These are phyloP conservation scores for Adenanthera pavonina DNA, from an alignment of 306 rosid species.

Conservation along the genomic window DNA sequence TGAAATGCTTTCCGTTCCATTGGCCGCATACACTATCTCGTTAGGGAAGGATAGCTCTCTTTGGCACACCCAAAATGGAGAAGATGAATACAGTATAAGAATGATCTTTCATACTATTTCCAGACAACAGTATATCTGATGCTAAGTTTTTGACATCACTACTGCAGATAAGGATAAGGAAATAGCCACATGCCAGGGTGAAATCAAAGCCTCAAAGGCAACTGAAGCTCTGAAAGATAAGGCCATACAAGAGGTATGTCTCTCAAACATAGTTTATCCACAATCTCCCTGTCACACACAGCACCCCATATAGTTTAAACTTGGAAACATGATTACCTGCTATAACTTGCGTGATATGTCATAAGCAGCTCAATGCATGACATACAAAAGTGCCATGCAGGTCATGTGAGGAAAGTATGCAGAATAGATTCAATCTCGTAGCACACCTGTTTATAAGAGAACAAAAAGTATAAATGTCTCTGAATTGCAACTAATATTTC, in stretches of 20 bases:
- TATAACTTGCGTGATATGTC: neutral
- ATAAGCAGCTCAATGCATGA: conserved; percentile 9
- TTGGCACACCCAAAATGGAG: neutral
- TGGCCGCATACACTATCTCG: neutral
- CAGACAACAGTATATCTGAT: conserved; percentile 17
- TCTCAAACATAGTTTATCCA: neutral
- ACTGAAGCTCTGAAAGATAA: conserved; percentile 77
- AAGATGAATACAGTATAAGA: neutral
- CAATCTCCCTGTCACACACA: neutral
- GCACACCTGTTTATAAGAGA: conserved; percentile 4
- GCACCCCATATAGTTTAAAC: neutral
- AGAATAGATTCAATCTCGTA: neutral
- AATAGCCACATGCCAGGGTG: conserved; percentile 57
- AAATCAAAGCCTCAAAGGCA: conserved; percentile 79
- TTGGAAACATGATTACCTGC: conserved; percentile 14
- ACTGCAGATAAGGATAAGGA: conserved; percentile 71
- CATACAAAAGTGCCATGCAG: conserved; percentile 13
- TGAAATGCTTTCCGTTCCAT: neutral
- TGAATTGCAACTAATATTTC: neutral
- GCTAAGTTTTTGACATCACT: conserved; percentile 25
- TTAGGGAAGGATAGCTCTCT: neutral
- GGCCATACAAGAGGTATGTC: conserved; percentile 80
- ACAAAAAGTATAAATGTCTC: neutral
- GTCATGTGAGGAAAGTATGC: neutral
- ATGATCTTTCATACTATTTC: conserved; percentile 6